These are phyloP conservation scores for Barnettozyma salicaria DNA, from an alignment of 805 yeast genomes.

Conservation along the genomic window DNA sequence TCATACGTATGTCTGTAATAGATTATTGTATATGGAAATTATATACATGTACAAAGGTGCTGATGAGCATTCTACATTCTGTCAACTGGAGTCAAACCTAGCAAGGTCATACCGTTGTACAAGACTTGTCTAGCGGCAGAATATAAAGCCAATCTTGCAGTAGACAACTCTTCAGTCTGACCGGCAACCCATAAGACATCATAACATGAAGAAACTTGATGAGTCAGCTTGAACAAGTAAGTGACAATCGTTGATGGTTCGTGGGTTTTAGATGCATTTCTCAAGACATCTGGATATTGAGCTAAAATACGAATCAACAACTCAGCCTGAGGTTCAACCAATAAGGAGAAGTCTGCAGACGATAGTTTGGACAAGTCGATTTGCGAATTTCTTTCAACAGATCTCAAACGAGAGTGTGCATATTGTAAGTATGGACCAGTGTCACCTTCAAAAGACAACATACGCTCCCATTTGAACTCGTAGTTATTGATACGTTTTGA, in stretches of 20 bases:
- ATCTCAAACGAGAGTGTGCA: constrained; percentile 94
- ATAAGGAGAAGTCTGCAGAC: constrained; percentile 52
- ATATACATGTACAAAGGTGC: no score
- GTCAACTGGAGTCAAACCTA: constrained; percentile 97
- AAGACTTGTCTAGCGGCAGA: constrained; percentile 85
- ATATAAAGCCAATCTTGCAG: constrained; percentile 89
- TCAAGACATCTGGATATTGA: constrained; percentile 86
- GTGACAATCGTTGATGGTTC: constrained; percentile 96
- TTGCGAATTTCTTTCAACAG: constrained; percentile 82
- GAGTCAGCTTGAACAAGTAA: constrained; percentile 85
- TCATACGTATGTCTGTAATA: no score
- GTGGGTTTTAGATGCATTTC: constrained; percentile 73
- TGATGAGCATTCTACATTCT: no score
- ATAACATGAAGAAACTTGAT: constrained; percentile 93
- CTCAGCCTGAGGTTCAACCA: constrained; percentile 66
- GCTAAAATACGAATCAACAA: constrained; percentile 71
- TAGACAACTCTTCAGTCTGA: constrained; percentile 78
- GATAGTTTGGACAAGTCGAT: constrained; percentile 39
- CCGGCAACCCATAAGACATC: constrained; percentile 96
- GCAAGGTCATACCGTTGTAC: constrained; percentile 79
- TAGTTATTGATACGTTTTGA: constrained; percentile 94
- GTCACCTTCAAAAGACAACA: constrained; percentile 98
- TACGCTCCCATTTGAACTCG: constrained; percentile 95
- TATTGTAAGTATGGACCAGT: constrained; percentile 98
- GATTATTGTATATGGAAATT: no score